Conservation (phyloP, 1,284 basidiomycete genomes). For the Puccinia brachypodii region DNA sequence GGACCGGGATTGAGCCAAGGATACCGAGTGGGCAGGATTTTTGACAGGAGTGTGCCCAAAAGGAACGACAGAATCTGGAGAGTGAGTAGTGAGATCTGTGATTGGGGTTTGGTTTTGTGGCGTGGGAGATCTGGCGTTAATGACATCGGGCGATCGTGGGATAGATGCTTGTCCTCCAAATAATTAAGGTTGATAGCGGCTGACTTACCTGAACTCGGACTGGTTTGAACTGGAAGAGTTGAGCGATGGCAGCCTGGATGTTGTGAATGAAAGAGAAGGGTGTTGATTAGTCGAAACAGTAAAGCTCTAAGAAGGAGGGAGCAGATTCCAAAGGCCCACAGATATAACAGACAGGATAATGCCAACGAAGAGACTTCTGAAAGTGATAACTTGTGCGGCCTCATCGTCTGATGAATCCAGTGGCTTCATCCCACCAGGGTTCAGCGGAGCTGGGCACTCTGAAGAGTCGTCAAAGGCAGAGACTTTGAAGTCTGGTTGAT, state of each 20-base stretch:
- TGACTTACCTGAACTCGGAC: conserved; percentile 40
- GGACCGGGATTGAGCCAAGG: conserved; percentile 41
- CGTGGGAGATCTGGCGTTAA: neutral
- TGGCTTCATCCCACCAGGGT: conserved; percentile 22
- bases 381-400: conserved; percentile 32
- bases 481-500: neutral
- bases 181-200: neutral
- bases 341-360: conserved; percentile 39
- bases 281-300: neutral
- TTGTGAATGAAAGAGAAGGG: neutral
- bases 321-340: neutral
- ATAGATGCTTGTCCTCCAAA: neutral
- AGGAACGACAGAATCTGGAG: conserved; percentile 48
- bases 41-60: conserved; percentile 42
- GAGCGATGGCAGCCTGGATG: conserved; percentile 46
- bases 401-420: conserved; percentile 39
- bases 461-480: neutral
- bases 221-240: conserved; percentile 48
- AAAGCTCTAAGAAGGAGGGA: neutral
- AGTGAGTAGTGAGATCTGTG: conserved; percentile 46
- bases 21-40: conserved; percentile 27
- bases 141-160: neutral
- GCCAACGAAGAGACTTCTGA: conserved; percentile 44
- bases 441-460: neutral
- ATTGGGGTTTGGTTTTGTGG: neutral